phyloP scores from a whole-genome alignment of 2,329 filamentous ascomycete species.

The Colletotrichum costaricense region DNA sequence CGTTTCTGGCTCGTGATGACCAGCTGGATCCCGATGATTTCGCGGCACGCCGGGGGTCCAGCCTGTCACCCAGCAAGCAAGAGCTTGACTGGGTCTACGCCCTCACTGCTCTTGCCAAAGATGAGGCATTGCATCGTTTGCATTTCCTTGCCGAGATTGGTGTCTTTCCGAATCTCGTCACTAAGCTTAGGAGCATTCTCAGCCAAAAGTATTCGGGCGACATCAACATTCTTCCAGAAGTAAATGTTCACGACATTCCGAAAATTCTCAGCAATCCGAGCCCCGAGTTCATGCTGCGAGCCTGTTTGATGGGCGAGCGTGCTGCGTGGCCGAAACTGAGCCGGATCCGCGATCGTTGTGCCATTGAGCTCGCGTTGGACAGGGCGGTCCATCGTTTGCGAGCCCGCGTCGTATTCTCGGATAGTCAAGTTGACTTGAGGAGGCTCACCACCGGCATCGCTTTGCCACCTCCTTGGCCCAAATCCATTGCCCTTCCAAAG shows the following conservation, averaged over 20 bases:
- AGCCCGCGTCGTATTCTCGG: slow-evolving; percentile 75
- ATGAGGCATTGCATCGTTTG: slow-evolving; percentile 83
- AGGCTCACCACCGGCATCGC: slow-evolving; percentile 51
- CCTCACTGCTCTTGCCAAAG: slow-evolving; percentile 79
- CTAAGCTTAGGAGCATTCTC: slow-evolving; percentile 83
- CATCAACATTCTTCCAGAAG: slow-evolving; percentile 90
- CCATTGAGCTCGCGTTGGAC: slow-evolving; percentile 88
- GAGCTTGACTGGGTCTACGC: slow-evolving; percentile 71
- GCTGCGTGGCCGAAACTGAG: slow-evolving; percentile 94
- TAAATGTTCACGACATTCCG: slow-evolving; percentile 79
- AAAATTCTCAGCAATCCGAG: slow-evolving; percentile 87
- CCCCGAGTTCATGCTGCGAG: slow-evolving; percentile 84
- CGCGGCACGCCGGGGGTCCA: slow-evolving; percentile 35
- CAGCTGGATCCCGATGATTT: slow-evolving; percentile 54
- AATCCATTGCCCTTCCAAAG: slow-evolving; percentile 37
- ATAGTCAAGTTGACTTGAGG: slow-evolving; percentile 71
- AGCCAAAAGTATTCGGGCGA: slow-evolving; percentile 94
- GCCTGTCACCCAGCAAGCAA: slow-evolving; percentile 45
- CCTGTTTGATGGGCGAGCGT: slow-evolving; percentile 81
- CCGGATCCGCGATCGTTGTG: slow-evolving; percentile 86
- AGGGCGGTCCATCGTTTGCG: slow-evolving; percentile 77
- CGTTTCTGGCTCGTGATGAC: slow-evolving; percentile 84
- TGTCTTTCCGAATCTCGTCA: slow-evolving; percentile 81
- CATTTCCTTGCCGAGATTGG: slow-evolving; percentile 84
- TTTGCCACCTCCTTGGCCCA: slow-evolving; percentile 41